Evolutionary conservation across 2,329 filamentous ascomycete genomes (phyloP), one percentile per base, ranked within the genome.

Genomic region (Aspergillus fumigatiaffinis): DNA sequence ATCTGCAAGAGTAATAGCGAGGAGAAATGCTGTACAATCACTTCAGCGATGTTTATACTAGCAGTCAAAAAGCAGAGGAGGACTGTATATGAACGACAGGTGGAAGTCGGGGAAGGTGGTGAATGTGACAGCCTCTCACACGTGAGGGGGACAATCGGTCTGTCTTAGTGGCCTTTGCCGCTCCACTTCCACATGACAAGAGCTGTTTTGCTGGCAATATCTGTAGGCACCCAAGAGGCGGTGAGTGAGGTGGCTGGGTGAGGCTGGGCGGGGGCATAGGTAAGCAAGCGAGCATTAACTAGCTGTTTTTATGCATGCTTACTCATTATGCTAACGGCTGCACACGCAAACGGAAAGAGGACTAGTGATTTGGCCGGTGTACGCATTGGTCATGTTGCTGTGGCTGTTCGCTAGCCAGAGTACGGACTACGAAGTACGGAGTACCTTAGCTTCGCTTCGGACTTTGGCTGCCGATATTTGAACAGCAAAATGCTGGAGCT

Each of bases 111-210:
- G 21, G 21, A 47, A 47, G 44, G 21, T 23, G 21, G 44, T 14
- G 21, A 14, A 5, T 21, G 44, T 21, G 44, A 47, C 26, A 23
- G 3, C 20, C 53, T 58, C 57, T 59, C 51, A 56, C 57, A 60
- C 55, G 59, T 60, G 59, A 47, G 44, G 41, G 21, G 44, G 6
- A 6, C 14, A 14, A 23, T 21, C n/a, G 9, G n/a, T 12, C 21
- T 10, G n/a, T 44, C 41, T 44, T 44, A 20, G 32, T 35, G 32
- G 32, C 32, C 2, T 38, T 38, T 38, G 14, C 14, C 5, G 32
- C 32, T 38, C 50, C 49, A 21, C 21, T 53, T 52, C 55, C 54
- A 62, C 59, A 56, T 59, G 62, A 62, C 52, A 52, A 53, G 51
- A 55, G 47, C 42, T 8, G 23, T 52, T 41, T 53, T 38, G 51